Evolutionary conservation across 331 rosid genomes (phyloP), one percentile per base, ranked within the genome.

Genomic region (Malus hybrid): DNA sequence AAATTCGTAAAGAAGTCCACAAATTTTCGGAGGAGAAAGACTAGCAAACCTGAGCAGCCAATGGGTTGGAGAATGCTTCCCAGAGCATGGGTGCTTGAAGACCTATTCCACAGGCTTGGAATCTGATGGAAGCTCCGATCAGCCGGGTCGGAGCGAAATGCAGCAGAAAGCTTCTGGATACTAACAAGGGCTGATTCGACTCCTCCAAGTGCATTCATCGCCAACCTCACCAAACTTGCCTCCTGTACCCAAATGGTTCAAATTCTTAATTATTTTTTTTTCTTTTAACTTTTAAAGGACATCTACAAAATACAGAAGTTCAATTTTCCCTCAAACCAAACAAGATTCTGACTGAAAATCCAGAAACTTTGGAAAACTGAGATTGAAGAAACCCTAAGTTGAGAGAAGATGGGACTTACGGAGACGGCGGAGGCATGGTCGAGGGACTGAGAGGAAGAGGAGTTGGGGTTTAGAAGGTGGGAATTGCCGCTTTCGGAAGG

Each of bases 211-310:
- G 92, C 97, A 80, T 90, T 88, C 84, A 83, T 85, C 5, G 80
- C 95, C 85, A 92, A 75, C 82, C 97, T 79, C 74, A 92, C 96
- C 86, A 94, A 74, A 81, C 93, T 87, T 29, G 88, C 82, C 80
- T 94, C 99, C 98, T 94, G 86, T 55, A 22, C 44, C 44, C 68
- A 85, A 69, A 76, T n/a, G 14, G 4, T 11, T 11, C 16, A 67
- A 18, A 67, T 11, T 12, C 36, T 63, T 27, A 14, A 29, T 13
- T 12, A 3, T 56, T 4, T 19, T 19, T 50, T 15, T 50, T 20
- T 2, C 6, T 16, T n/a, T 6, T 15, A 1, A 24, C 16, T 60
- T 27, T 13, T 60, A 24, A 60, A 22, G 6, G 18, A 60, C 16
- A 14, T 48, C 9, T n/a, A 56, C 62, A 56, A 56, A 19, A n/a